Evolutionary conservation across 805 yeast genomes (phyloP).

Genomic region (Lachancea meyersii): DNA sequence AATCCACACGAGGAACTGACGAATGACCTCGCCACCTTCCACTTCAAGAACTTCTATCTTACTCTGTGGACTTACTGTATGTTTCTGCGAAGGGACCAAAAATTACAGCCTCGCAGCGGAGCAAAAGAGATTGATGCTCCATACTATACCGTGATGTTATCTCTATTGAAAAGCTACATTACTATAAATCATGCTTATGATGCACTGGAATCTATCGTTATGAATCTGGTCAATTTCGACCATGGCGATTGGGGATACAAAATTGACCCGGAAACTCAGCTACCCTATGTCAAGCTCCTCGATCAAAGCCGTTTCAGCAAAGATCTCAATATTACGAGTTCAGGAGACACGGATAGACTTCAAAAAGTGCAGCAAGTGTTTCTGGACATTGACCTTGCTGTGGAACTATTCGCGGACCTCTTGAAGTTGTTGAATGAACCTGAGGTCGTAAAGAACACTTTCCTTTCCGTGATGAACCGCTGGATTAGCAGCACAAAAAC

Average conservation of each 20-base stretch:
- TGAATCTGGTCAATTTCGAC: conserved; percentile 30
- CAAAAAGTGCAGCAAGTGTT: conserved; percentile 33
- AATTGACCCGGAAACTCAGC: conserved; percentile 33
- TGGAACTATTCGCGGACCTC: conserved; percentile 39
- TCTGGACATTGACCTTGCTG: conserved; percentile 39
- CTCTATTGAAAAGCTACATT: conserved; percentile 32
- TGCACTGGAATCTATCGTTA: conserved; percentile 23
- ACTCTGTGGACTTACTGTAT: conserved; percentile 36
- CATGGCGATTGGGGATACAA: conserved; percentile 35
- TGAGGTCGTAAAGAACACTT: conserved; percentile 39
- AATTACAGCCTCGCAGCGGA: conserved; percentile 13
- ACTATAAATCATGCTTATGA: conserved; percentile 26
- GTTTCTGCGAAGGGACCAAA: conserved; percentile 31
- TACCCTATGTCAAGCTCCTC: conserved; percentile 29
- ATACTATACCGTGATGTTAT: conserved; percentile 30
- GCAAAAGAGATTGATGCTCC: conserved; percentile 15
- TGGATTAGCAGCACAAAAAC: conserved; percentile 43
- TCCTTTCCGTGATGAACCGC: conserved; percentile 47
- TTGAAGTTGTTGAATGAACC: conserved; percentile 45
- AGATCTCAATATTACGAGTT: conserved; percentile 8
- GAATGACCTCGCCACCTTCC: conserved; percentile 23
- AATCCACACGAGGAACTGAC: conserved; percentile 36
- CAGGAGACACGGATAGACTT: conserved; percentile 4
- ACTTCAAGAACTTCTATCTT: conserved; percentile 24
- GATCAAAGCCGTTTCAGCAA: conserved; percentile 1